These are phyloP conservation scores for Endocarpon pusillum DNA, from an alignment of 495 filamentous ascomycete genomes.

Conservation along the genomic window DNA sequence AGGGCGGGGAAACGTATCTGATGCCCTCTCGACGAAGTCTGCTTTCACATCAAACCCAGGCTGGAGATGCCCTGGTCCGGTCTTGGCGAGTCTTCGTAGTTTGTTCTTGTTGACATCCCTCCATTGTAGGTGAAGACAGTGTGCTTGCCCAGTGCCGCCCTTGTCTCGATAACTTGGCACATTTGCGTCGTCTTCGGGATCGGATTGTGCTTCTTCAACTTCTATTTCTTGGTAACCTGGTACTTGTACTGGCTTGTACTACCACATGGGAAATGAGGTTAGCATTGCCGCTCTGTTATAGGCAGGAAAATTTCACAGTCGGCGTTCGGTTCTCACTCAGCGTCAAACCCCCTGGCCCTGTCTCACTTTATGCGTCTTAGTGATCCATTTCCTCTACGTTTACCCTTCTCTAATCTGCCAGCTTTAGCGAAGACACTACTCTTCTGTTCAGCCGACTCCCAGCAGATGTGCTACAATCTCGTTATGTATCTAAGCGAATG, in stretches of 20 bases:
- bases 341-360: no score
- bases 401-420: no score
- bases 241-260: conserved; percentile 25
- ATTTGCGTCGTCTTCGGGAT: conserved; percentile 13
- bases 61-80: conserved; percentile 5
- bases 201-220: conserved; percentile 17
- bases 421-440: no score
- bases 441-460: no score
- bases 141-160: conserved; percentile 13
- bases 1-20: no score
- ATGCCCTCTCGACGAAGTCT: no score
- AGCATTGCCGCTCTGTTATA: conserved; percentile 3
- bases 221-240: conserved; percentile 24
- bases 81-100: conserved; percentile 18
- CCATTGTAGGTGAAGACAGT: conserved; percentile 12
- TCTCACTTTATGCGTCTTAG: no score
- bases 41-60: neutral
- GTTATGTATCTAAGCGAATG: no score
- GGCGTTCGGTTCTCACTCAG: no score
- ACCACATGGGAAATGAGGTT: neutral
- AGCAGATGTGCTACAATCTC: no score
- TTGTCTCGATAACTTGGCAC: conserved; percentile 5
- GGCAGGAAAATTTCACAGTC: neutral
- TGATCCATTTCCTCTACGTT: no score
- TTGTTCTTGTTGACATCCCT: conserved; percentile 15